Evolutionary conservation across 495 filamentous ascomycete genomes (phyloP).

Genomic region (Aspergillus leporis): DNA sequence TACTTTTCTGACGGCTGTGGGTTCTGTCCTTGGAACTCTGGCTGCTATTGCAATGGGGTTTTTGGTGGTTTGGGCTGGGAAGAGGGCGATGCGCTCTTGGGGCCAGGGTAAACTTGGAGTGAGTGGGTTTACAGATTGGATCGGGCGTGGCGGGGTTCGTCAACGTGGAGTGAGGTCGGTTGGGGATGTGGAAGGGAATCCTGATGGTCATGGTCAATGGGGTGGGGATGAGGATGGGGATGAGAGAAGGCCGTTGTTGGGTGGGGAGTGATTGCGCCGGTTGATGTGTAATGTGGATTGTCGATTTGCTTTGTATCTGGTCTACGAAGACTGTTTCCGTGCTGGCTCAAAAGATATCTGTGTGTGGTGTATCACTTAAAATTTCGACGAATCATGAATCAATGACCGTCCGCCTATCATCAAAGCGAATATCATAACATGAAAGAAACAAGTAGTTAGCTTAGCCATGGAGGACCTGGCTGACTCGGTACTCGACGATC

Average conservation of each 20-base stretch:
- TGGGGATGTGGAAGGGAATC: constrained; percentile 16
- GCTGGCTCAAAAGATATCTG: neutral
- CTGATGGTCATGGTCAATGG: constrained; percentile 16
- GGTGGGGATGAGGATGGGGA: constrained; percentile 17
- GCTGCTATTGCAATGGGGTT: constrained; percentile 29
- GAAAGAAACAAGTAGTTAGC: neutral
- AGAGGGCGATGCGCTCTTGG: constrained; percentile 24
- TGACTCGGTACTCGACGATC: constrained; percentile 61
- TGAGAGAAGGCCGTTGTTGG: constrained; percentile 34
- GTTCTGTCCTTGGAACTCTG: constrained; percentile 39
- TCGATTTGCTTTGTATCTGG: neutral
- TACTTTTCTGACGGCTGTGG: constrained; percentile 45
- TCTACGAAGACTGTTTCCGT: neutral
- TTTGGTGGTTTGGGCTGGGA: constrained; percentile 26
- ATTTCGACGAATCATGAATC: neutral
- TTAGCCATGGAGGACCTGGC: constrained; percentile 44
- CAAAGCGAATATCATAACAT: neutral
- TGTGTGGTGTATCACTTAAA: neutral
- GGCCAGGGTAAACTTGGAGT: constrained; percentile 22
- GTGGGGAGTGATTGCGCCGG: neutral
- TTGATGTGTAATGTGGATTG: neutral
- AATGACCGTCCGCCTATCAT: neutral
- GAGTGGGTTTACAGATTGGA: constrained; percentile 12
- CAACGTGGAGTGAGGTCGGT: neutral
- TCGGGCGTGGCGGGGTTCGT: constrained; percentile 15